Base-by-base conservation (phyloP, 129 eudicot genomes). In the Arctium lappa region DNA sequence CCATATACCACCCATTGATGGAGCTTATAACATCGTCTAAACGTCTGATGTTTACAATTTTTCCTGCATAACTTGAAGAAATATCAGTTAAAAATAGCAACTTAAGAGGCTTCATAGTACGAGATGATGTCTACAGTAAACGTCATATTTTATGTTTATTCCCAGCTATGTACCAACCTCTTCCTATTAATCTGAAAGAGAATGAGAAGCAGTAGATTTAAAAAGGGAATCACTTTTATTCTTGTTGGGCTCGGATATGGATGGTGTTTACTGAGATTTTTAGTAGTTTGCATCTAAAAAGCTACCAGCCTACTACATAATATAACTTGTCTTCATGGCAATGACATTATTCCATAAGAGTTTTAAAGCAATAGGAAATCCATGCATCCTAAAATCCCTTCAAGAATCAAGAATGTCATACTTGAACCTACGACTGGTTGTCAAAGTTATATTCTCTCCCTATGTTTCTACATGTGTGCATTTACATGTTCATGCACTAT, bases 1-100 rank as follows among this genome's bases (percentile, higher is more conserved):
- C 99, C 98, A 96, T 93, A 82, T 96, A 96, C 99, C 99, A 96
- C 79, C 92, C 90, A 73, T 93, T 88, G 60, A 96, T 93, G 74
- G 99, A 96, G 85, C 73, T 89, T 80, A 96, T 91, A 65, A 93
- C 97, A 80, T 96, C 96, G 76, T 96, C 95, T 74, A 93, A 84
- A 62, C 93, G 94, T 80, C 96, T 84, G 74, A 96, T 89, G 73
- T 96, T 96, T 34, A 96, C 96, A 66, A 96, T 89, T 88, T 96
- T 93, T 78, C 99, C 99, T 96, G 99, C 95, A 96, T 86, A 90
- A 81, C 91, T 93, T 90, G 83, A 81, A 80, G 84, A 82, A 77
- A 38, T 79, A 72, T 87, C 75, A 76, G 88, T 70, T 84, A 75
- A 65, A 37, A 62, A 63, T 86, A 88, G 78, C 74, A 78, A 79